Conservation (phyloP, 108 stramenopile species). For the Cyclostephanos invisitatus region DNA sequence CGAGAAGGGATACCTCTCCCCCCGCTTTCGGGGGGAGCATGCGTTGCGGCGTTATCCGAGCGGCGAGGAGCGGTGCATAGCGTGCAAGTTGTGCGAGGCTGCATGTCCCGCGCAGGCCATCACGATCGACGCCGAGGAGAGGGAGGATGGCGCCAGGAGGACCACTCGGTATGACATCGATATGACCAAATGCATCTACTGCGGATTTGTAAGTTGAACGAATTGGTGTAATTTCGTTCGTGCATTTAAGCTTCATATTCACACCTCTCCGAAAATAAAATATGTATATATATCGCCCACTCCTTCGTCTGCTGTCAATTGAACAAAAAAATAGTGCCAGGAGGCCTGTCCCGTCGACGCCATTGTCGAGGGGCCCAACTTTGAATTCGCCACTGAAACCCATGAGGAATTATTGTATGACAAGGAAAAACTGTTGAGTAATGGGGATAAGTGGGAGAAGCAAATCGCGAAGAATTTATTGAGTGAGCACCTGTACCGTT, state of each 20-base stretch:
- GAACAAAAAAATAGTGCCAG: constrained; percentile 74
- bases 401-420: constrained; percentile 99
- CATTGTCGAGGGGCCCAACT: constrained; percentile 99
- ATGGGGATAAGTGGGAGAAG: constrained; percentile 99
- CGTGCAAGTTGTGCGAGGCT: constrained; percentile 99
- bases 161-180: constrained; percentile 99
- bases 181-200: constrained; percentile 99
- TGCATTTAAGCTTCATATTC: background rate
- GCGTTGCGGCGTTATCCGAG: constrained; percentile 96
- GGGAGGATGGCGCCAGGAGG: constrained; percentile 93
- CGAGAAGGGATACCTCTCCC: constrained; percentile 94
- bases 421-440: constrained; percentile 97
- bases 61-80: constrained; percentile 99
- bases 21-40: constrained; percentile 99
- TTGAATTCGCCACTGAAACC: constrained; percentile 98
- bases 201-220: constrained; percentile 81
- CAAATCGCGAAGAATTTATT: constrained; percentile 97
- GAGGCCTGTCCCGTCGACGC: constrained; percentile 98
- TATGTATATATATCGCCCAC: background rate
- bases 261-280: background rate
- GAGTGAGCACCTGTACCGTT: constrained; percentile 96
- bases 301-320: background rate
- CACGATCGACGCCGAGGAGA: constrained; percentile 97
- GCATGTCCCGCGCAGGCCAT: constrained; percentile 99
- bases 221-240: constrained; percentile 8